Evolutionary conservation across 164 flowering plant genomes (phyloP), one percentile per base, ranked within the genome.

Genomic region (Stephania japonica): DNA sequence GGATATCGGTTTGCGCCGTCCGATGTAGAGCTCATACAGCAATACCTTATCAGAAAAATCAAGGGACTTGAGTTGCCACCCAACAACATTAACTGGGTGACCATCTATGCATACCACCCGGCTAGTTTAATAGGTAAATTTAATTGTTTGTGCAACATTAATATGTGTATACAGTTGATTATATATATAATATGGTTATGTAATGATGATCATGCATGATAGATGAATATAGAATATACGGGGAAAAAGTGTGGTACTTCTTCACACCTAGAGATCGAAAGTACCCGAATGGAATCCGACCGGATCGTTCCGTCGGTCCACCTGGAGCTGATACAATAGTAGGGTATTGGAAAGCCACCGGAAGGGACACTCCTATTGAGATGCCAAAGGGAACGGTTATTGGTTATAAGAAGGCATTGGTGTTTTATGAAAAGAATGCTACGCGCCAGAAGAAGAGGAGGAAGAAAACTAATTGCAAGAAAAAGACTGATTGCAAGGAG

Each of bases 341-440:
- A 6, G 70, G 70, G 21, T 68, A 19, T 43, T 68, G 70, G 70
- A 68, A 68, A 21, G 70, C 70, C 23, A 68, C 53, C 21, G 70
- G 53, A 67, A 47, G 25, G 7, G 44, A 67, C 18, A 67, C 4
- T 44, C 2, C 2, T 6, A 67, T 67, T 11, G 32, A 27, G 32
- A 32, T 16, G 3, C 41, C 23, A 13, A 67, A 32, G 14, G 11
- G 42, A 13, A 12, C 14, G 23, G 6, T 0, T 2, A 38, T 67
- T 4, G 70, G 70, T 44, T 67, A 14, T 4, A 67, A 11, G 42
- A 67, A 67, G 47, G 47, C 70, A 14, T 38, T 67, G 47, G 70
- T 67, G 44, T 67, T 32, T 41, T 67, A 67, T 11, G 21, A 3
- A 3, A 24, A 24, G 5, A 38, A 38, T 0, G 67, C 25, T 25